Evolutionary conservation across 352 stramenopile genomes (phyloP), one percentile per base, ranked within the genome.

Genomic region (Phytophthora melonis): DNA sequence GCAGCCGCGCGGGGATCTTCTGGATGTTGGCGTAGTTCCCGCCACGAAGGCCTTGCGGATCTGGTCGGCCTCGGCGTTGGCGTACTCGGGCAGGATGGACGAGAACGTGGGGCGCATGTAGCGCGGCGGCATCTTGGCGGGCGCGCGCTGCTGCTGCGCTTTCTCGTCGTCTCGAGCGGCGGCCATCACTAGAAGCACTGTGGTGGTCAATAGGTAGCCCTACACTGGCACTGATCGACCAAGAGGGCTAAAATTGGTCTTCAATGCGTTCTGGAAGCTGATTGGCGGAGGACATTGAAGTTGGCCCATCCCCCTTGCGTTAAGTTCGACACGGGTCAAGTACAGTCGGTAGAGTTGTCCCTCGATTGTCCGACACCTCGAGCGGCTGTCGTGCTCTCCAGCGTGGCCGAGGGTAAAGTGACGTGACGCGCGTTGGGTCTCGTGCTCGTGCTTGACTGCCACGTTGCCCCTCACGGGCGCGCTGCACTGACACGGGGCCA

Each of bases 21-120:
- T 89, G 83, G 49, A 94, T 83, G 66, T 84, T 88, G 25, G 79
- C 64, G 72, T 87, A 94, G 77, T 90, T 93, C 52, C 80, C 80
- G 85, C 78, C 11, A 69, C 78, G 68, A 95, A 94, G 5, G 87
- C 89, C 25, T 82, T 88, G 74, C 86, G 88, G 72, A 94, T 95
- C 66, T 91, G 80, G 50, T 95, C 89, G 6, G 71, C 64, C 65
- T 95, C 89, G 11, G 87, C 66, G 69, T 95, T 95, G 58, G 86
- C 82, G 71, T 93, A 95, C 68, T 92, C 87, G 9, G 89, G 89
- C 32, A 94, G 66, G 25, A 95, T 86, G 19, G 89, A 93, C 53
- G 87, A 83, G 69, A 95, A 95, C 57, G 92, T 95, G 68, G 89
- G 89, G 14, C 79, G 79, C 88, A 95, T 95, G 72, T 95, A 95